phyloP scores from a whole-genome alignment of 768 basidiomycete genomes.

The Pisolithus orientalis region DNA sequence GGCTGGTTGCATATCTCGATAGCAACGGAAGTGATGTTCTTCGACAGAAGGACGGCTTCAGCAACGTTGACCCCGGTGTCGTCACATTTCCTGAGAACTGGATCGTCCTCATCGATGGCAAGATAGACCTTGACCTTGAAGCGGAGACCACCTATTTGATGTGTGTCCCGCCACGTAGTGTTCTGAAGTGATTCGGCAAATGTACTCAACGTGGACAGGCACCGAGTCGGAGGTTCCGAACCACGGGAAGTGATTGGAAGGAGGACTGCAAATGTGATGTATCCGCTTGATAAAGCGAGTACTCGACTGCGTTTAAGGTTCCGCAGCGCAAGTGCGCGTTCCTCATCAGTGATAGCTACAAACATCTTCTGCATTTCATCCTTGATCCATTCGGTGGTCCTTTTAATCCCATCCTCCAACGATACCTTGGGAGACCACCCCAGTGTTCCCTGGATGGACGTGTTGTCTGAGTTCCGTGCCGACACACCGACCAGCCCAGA shows the following conservation, averaged over 20 bases:
- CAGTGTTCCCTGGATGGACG: slow-evolving; percentile 24
- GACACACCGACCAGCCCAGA: slow-evolving; percentile 40
- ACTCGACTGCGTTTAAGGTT: slow-evolving; percentile 31
- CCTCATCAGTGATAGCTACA: neutral
- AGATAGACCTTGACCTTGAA: slow-evolving; percentile 43
- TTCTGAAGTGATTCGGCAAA: slow-evolving; percentile 40
- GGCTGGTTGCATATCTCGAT: slow-evolving; percentile 35
- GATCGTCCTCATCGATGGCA: slow-evolving; percentile 47
- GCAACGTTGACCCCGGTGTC: slow-evolving; percentile 24
- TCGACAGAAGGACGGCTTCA: slow-evolving; percentile 29
- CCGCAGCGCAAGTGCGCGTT: slow-evolving; percentile 13
- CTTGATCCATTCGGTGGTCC: slow-evolving; percentile 44
- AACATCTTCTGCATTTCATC: slow-evolving; percentile 28
- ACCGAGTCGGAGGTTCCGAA: slow-evolving; percentile 25
- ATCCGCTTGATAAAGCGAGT: slow-evolving; percentile 29
- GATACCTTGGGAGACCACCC: slow-evolving; percentile 38
- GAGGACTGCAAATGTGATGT: slow-evolving; percentile 43
- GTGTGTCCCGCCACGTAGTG: slow-evolving; percentile 43
- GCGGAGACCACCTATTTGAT: slow-evolving; percentile 21
- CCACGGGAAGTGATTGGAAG: slow-evolving; percentile 55
- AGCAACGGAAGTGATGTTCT: slow-evolving; percentile 32
- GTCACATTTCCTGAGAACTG: slow-evolving; percentile 26
- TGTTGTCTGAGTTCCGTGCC: slow-evolving; percentile 49
- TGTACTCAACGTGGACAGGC: slow-evolving; percentile 33
- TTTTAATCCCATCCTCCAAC: slow-evolving; percentile 42